Evolutionary conservation across 208 protist genomes (phyloP), one percentile per base, ranked within the genome.

Genomic region (Leishmania lainsoni): DNA sequence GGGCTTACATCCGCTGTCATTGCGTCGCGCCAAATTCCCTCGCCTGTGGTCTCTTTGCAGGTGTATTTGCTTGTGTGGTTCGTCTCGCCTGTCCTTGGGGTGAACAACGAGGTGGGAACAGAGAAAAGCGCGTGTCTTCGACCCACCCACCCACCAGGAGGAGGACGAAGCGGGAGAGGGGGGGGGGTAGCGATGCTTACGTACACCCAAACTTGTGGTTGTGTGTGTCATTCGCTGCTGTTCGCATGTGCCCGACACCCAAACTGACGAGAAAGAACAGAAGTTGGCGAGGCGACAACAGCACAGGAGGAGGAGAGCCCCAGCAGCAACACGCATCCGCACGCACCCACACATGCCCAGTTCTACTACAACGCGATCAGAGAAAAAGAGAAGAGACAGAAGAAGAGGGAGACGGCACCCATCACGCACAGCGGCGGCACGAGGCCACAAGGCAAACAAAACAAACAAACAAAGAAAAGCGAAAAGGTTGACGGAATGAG

Each of bases 391-490:
- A 68, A 72, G 68, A 79, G 76, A 79, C 56, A 14, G 49, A 45
- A 45, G 42, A 45, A 45, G 42, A 45, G 42, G 42, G 42, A 4
- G 73, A 80, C 17, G 68, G 59, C 61, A 51, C 75, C 74, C n/a
- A 80, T 20, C 63, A 72, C 80, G 51, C 22, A 66, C 9, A 84
- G 72, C 71, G 82, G 54, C 32, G 54, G 79, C 75, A 49, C 84
- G 8, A 76, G 51, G 72, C 10, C 74, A 75, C 10, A 54, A 42
- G 26, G 10, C 39, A 45, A 45, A 45, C 42, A 2, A 45, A 45
- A 52, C 29, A 66, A 68, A 68, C 29, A 66, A 68, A 68, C n/a
- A 12, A 35, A 78, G n/a, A n/a, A n/a, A n/a, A n/a, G n/a, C n/a
- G n/a, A n/a, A n/a, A n/a, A n/a, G n/a, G 45, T 29, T 29, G 32